phyloP scores from a whole-genome alignment of 169 alveolate species.

The Plasmodium coatneyi region DNA sequence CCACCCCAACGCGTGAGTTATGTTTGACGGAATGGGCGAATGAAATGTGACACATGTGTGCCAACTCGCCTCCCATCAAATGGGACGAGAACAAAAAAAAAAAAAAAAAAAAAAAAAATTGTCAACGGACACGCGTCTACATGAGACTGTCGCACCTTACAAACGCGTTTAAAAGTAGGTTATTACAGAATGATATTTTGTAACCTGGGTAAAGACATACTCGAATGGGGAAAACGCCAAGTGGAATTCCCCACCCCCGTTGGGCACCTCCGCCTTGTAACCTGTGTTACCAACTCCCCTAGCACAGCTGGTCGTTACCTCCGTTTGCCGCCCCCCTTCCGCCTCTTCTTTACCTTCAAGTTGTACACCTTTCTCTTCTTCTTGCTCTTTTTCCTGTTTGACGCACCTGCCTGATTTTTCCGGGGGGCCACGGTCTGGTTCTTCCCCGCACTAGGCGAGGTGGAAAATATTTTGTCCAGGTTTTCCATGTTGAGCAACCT shows the following conservation, averaged over 20 bases:
- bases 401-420: not conserved
- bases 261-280: not conserved
- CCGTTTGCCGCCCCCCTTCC: conserved; percentile 10
- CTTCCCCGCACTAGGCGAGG: conserved; percentile 1
- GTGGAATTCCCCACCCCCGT: not conserved
- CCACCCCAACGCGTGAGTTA: not conserved
- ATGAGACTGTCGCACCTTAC: not conserved
- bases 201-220: not conserved
- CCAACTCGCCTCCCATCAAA: not conserved
- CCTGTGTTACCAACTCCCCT: not conserved
- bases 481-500: conserved; percentile 28
- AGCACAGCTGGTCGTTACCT: not conserved
- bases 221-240: not conserved
- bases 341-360: conserved; percentile 33
- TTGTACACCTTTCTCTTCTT: conserved; percentile 34
- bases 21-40: not conserved
- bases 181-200: not conserved
- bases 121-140: not conserved
- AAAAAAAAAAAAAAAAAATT: not conserved
- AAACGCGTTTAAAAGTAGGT: not conserved
- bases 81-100: not conserved
- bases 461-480: conserved; percentile 28
- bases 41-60: not conserved
- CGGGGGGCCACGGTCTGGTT: not conserved
- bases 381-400: conserved; percentile 13